A percentile compares a stretch with the other conserved stretches of the same genome.
Conservation (phyloP, 306 rosid genomes). For the Citrullus colocynthis region DNA sequence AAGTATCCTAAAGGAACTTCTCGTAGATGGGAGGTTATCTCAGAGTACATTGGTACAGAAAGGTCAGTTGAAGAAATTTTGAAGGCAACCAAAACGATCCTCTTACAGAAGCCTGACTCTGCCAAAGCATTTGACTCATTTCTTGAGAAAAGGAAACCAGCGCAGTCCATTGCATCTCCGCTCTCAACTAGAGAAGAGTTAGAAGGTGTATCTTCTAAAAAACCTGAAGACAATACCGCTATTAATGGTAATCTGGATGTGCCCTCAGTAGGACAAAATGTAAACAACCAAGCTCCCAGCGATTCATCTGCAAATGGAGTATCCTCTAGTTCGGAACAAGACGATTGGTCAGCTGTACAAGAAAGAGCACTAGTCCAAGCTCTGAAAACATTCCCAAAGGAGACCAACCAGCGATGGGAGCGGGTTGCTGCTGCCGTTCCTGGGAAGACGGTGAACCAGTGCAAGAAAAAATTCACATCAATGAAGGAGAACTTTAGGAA, state of each 20-base stretch:
- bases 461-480: slow-evolving; percentile 74
- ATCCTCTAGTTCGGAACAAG: slow-evolving; percentile 51
- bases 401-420: slow-evolving; percentile 81
- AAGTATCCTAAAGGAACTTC: slow-evolving; percentile 95
- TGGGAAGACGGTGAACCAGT: slow-evolving; percentile 76
- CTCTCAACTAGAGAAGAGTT: slow-evolving; percentile 78
- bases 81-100: slow-evolving; percentile 90
- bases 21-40: slow-evolving; percentile 93
- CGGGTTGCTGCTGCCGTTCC: slow-evolving; percentile 90
- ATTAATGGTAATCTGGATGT: slow-evolving; percentile 19
- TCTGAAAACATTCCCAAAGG: slow-evolving; percentile 87
- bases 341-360: slow-evolving; percentile 79
- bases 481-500: slow-evolving; percentile 87
- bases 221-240: slow-evolving; percentile 21
- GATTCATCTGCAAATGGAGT: slow-evolving; percentile 35
- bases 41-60: slow-evolving; percentile 84
- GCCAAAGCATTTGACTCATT: slow-evolving; percentile 84
- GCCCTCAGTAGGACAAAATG: slow-evolving; percentile 17
- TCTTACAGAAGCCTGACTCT: slow-evolving; percentile 93
- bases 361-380: slow-evolving; percentile 95
- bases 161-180: slow-evolving; percentile 75
- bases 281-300: slow-evolving; percentile 19
- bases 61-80: slow-evolving; percentile 95
- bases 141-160: slow-evolving; percentile 91
- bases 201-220: slow-evolving; percentile 30